Evolutionary conservation across 2,329 filamentous ascomycete genomes (phyloP), one percentile per base, ranked within the genome.

Genomic region (Cladosporium velox): DNA sequence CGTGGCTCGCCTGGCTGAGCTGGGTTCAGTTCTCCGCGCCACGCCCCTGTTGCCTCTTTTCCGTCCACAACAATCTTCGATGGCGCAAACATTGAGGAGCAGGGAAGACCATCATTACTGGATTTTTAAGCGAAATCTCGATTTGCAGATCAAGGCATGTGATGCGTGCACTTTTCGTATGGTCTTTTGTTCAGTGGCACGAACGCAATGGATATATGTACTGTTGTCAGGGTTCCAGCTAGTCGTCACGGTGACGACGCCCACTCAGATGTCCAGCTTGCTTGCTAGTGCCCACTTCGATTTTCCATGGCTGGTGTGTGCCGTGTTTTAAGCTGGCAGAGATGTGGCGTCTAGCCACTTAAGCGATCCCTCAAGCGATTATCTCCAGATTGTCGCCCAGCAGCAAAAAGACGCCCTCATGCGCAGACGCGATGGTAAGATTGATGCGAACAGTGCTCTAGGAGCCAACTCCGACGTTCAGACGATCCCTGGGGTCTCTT

Each of bases 211-310:
- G 8, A n/a, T 8, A 41, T 44, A 21, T 21, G n/a, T 12, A 12
- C 7, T 47, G n/a, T 47, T 47, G 41, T 21, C 5, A 12, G 52
- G 28, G 7, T 34, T n/a, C 52, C 24, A 15, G 5, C 57, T 32
- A 51, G 58, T 49, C 41, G 58, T 60, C 58, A 60, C 58, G 18
- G 58, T 60, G 58, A 60, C 58, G 58, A 24, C 4, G 21, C 3
- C 8, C 41, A 26, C n/a, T 4, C 12, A 21, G 7, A 38, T 15
- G 15, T 30, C 28, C 51, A 30, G 52, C 52, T 55, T 34, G 52
- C 51, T 54, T 28, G 35, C 15, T 41, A 41, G 35, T 44, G 51
- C 51, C 51, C 51, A 54, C 51, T 18, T 28, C 14, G 18, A 34
- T 55, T 32, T 55, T 34, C 6, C 18, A 32, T 21, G 52, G 52